Evolutionary conservation across 352 stramenopile species (phyloP), one percentile per base, ranked within the genome.

Genomic region (Saprolegnia parasitica): DNA sequence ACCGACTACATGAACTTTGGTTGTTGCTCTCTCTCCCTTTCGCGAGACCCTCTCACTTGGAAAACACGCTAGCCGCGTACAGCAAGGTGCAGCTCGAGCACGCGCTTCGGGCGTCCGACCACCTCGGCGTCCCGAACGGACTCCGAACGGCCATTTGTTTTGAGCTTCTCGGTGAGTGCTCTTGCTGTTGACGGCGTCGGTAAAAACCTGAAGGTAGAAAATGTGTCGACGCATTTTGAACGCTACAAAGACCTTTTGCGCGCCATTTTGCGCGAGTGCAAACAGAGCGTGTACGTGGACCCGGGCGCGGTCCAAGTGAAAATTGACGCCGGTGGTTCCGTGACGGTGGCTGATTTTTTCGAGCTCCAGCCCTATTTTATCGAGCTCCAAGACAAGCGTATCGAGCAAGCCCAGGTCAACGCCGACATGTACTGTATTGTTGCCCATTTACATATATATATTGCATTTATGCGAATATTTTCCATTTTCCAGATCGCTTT

Each of bases 141-240:
- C 79, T 91, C 10, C 81, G 83, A 16, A 87, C 81, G 0, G 80
- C 80, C 10, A 75, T 89, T 18, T 84, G 78, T 39, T 81, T 87
- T 37, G 78, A 89, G 52, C 73, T 89, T 0, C 55, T 89, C 10
- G 21, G 40, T 20, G 78, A 78, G 50, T 42, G 15, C 9, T 29
- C 16, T 18, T 46, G 15, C 18, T 18, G 21, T 46, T 49, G 23
- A 13, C 21, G 16, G 26, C 24, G 11, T 50, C 9, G 18, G 15
- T 8, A 24, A 15, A 24, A 20, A 3, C 32, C 23, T 32, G 21
- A n/a, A n/a, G n/a, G 40, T 39, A 39, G 21, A 67, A 40, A 54
- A 40, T 55, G 29, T 23, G 32, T 89, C 20, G 80, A 73, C 45
- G 32, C 86, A 84, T 68, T 86, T 85, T 40, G 54, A 49, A 3